These are phyloP conservation scores for Kodamaea kaohsiungensis DNA, from an alignment of 805 yeast genomes.

Conservation along the genomic window DNA sequence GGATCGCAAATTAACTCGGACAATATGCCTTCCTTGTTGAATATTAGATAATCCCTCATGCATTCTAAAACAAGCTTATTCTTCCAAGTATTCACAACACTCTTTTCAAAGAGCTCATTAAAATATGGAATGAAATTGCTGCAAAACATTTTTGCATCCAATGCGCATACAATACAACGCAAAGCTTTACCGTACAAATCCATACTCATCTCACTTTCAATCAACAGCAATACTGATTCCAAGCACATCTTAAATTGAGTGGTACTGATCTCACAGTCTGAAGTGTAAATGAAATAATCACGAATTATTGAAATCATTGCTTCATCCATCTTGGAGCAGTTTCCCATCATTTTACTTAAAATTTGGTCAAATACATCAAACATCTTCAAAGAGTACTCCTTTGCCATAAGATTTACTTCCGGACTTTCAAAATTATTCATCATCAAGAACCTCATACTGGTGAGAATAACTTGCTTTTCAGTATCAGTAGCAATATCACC, in stretches of 20 bases:
- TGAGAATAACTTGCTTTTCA: slow-evolving; percentile 5
- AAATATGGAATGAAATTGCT: neutral
- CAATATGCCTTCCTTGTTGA: slow-evolving; percentile 5
- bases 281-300: slow-evolving; percentile 2
- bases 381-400: neutral
- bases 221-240: neutral
- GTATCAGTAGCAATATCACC: neutral
- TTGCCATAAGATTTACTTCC: neutral
- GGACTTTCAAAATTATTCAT: slow-evolving; percentile 3
- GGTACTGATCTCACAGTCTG: neutral
- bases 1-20: neutral
- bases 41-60: slow-evolving; percentile 2
- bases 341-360: neutral
- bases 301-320: neutral
- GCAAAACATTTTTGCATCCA: slow-evolving; percentile 5
- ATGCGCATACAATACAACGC: slow-evolving; percentile 4
- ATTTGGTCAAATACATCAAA: neutral
- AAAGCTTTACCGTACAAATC: neutral
- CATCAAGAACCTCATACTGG: slow-evolving; percentile 1
- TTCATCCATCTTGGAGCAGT: neutral
- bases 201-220: neutral
- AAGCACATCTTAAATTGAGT: neutral
- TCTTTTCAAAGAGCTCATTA: neutral
- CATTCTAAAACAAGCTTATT: neutral
- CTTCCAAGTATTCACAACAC: neutral